Base-by-base conservation (phyloP, 192 early-diverging fungal species). In the Chytriomyces sp. region DNA sequence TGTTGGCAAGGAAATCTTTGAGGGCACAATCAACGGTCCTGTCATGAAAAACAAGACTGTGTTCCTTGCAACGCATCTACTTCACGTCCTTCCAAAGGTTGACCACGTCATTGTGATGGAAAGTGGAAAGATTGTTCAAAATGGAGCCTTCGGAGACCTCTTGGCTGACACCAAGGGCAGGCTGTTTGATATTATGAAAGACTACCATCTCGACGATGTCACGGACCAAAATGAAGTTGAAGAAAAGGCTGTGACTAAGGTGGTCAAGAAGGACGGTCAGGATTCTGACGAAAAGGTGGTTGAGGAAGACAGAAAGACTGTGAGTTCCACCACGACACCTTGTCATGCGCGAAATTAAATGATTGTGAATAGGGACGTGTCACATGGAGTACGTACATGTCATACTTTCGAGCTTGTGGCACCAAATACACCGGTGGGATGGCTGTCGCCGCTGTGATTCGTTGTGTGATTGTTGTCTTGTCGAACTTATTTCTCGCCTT, bases 71-170 rank as follows among this genome's bases (percentile, higher is more conserved):
- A 94, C 94, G 0, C 91, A 94, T 66, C 82, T 84, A 38, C 81
- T 93, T 5, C 85, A 91, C 52, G 72, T 90, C 34, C 58, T 96
- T 61, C 92, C 90, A 3, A 77, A 88, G 30, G 88, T 87, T 31
- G 88, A 93, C 64, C 83, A 87, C 58, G 74, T 96, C 8, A 65
- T 94, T 19, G 85, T 82, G 12, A 54, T 95, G 52, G 82, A 89
- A 32, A 77, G 89, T 17, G 91, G 92, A 8, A 64, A 73, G 38
- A 69, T 77, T 38, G 63, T 75, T 38, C 92, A 96, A 79, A 67
- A 81, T 36, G 96, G 96, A 22, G 88, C 78, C 30, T 94, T 95
- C 77, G 82, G 89, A 38, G 85, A 94, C 74, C 80, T 98, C 52
- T 60, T 95, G 38, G 69, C 75, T 4, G 79, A 76, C 12, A 73